These are phyloP conservation scores for Trifolium subterraneum DNA, from an alignment of 306 rosid species.

Conservation along the genomic window DNA sequence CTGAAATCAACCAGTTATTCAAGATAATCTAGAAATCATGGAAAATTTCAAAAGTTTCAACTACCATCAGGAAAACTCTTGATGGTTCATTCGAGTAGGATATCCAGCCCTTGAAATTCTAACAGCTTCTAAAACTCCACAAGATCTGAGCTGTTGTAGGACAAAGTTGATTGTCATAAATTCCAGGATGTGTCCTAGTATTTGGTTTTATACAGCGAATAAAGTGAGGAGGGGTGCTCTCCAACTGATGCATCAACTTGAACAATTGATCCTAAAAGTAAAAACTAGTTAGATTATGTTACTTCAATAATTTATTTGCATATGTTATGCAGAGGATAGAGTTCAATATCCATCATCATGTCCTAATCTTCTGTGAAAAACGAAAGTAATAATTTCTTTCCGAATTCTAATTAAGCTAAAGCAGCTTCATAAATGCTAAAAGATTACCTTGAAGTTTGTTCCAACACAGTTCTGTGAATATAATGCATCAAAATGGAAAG, in stretches of 20 bases:
- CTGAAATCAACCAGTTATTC: conserved; percentile 36
- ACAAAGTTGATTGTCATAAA: no score
- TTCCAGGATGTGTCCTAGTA: conserved; percentile 68
- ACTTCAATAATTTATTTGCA: conserved; percentile 11
- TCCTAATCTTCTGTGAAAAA: conserved; percentile 33
- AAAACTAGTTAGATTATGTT: conserved; percentile 38
- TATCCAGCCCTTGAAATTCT: conserved; percentile 81
- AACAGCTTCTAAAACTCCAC: conserved; percentile 70
- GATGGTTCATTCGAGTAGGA: conserved; percentile 82
- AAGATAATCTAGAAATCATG: conserved; percentile 31
- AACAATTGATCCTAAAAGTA: conserved; percentile 70
- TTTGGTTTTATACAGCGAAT: conserved; percentile 90
- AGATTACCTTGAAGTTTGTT: conserved; percentile 74
- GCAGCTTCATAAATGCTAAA: conserved; percentile 32
- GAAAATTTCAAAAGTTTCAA: conserved; percentile 19
- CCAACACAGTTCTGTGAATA: conserved; percentile 54
- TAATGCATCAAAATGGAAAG: conserved; percentile 44
- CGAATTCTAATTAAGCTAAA: conserved; percentile 32
- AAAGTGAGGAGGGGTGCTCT: conserved; percentile 81
- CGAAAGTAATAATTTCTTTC: conserved; percentile 16
- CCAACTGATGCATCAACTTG: conserved; percentile 78
- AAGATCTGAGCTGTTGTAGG: conserved; percentile 81
- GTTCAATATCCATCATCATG: conserved; percentile 29
- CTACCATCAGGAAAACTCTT: conserved; percentile 85
- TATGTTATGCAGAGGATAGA: conserved; percentile 25